A percentile compares a stretch with the other conserved stretches of the same genome.
Evolutionary conservation across 805 yeast species (phyloP).

Genomic region (Candida mattraensis): DNA sequence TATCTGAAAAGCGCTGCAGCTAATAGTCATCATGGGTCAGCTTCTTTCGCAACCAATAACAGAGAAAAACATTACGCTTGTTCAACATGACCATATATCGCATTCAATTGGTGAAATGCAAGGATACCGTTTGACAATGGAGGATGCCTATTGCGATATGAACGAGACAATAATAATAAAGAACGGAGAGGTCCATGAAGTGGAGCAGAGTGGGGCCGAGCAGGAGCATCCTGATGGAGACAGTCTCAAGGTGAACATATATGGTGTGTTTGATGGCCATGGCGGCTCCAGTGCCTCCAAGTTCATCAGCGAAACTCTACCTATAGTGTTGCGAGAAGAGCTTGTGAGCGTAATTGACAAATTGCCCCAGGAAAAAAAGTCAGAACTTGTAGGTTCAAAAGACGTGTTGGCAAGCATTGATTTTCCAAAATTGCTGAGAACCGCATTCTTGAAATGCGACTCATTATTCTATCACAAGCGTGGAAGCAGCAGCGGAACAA

Average conservation of each 20-base stretch:
- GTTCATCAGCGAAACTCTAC: constrained; percentile 46
- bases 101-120: constrained; percentile 76
- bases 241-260: constrained; percentile 39
- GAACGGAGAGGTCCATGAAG: not conserved
- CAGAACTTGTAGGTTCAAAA: constrained; percentile 10
- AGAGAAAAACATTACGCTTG: constrained; percentile 58
- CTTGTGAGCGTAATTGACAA: constrained; percentile 17
- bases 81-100: constrained; percentile 44
- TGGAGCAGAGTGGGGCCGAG: not conserved
- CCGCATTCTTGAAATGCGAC: constrained; percentile 47
- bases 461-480: constrained; percentile 38
- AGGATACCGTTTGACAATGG: constrained; percentile 73
- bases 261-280: constrained; percentile 82
- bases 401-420: constrained; percentile 25
- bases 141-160: constrained; percentile 65
- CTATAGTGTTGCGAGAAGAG: constrained; percentile 21
- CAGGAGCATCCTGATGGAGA: not conserved
- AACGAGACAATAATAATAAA: constrained; percentile 29
- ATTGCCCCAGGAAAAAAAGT: constrained; percentile 18
- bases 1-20: too few species aligned
- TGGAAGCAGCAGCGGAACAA: constrained; percentile 50
- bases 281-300: constrained; percentile 69
- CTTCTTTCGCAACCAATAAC: constrained; percentile 72
- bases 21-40: constrained; percentile 64
- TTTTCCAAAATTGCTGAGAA: constrained; percentile 36